phyloP scores from a whole-genome alignment of 2,329 filamentous ascomycete genomes.

The Ophiocordyceps unilateralis region DNA sequence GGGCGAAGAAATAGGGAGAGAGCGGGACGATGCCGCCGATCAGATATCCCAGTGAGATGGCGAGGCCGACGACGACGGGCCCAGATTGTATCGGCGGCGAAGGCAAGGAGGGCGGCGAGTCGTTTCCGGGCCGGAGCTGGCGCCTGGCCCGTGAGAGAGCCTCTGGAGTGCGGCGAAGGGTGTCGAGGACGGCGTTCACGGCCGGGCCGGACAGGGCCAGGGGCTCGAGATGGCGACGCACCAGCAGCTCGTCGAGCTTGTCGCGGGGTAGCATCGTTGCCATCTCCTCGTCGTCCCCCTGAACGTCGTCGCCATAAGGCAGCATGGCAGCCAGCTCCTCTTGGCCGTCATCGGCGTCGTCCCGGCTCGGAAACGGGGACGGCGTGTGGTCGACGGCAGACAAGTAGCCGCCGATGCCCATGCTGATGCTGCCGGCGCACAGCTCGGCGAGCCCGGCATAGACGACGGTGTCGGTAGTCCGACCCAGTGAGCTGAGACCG shows the following conservation, averaged over 20 bases:
- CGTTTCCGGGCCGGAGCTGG: slow-evolving; percentile 4
- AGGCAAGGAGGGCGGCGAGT: no score
- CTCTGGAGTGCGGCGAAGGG: slow-evolving; percentile 12
- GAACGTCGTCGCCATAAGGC: no score
- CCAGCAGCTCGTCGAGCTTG: slow-evolving; percentile 7
- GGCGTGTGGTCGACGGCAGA: slow-evolving; percentile 29
- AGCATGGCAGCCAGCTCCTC: slow-evolving; percentile 12
- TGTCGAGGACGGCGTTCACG: slow-evolving; percentile 9
- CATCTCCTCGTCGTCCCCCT: no score
- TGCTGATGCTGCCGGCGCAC: slow-evolving; percentile 54
- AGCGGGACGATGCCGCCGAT: slow-evolving; percentile 45
- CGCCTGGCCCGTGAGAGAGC: slow-evolving; percentile 9
- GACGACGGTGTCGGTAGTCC: slow-evolving; percentile 44
- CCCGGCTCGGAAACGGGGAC: no score
- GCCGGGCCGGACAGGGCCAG: slow-evolving; percentile 10
- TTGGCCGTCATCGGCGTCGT: slow-evolving; percentile 5
- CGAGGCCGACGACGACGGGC: slow-evolving; percentile 34
- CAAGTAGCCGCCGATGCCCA: slow-evolving; percentile 56
- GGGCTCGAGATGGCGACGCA: slow-evolving; percentile 16
- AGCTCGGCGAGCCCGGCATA: slow-evolving; percentile 54
- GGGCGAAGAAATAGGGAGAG: slow-evolving; percentile 40
- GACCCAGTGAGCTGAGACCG: slow-evolving; percentile 44
- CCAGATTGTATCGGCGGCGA: slow-evolving; percentile 2
- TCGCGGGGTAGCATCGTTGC: no score
- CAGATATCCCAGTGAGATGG: slow-evolving; percentile 44